Percentiles rank a stretch among this genome's conserved stretches.
These are phyloP conservation scores for Austroboletus novae-zelandiae DNA, from an alignment of 1,284 basidiomycete genomes.

Conservation along the genomic window DNA sequence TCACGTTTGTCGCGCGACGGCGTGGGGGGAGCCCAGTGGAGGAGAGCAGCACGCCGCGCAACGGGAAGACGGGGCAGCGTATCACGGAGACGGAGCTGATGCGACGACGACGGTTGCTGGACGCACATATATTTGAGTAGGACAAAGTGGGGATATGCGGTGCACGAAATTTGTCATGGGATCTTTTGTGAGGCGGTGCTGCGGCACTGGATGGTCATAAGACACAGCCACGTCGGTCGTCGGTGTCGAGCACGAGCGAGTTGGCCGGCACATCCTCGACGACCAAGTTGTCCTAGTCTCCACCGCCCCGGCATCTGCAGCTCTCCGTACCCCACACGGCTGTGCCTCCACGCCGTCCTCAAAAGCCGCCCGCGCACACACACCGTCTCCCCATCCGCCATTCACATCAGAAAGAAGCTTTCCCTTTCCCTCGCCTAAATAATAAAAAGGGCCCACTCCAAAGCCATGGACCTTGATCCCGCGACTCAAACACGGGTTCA, in stretches of 20 bases:
- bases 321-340: constrained; percentile 11
- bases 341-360: constrained; percentile 11
- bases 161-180: constrained; percentile 1
- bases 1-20: constrained; percentile 69
- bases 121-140: constrained; percentile 51
- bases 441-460: constrained; percentile 33
- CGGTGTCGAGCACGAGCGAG: constrained; percentile 17
- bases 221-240: constrained; percentile 32
- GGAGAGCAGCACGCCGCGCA: constrained; percentile 34
- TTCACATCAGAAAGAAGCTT: constrained; percentile 37
- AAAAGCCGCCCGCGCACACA: too few relatives aligned
- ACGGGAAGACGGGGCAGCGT: constrained; percentile 57
- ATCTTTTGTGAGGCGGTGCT: constrained; percentile 26
- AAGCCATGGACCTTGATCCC: constrained; percentile 31
- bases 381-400: too few relatives aligned
- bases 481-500: constrained; percentile 33
- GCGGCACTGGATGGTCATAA: constrained; percentile 34
- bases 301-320: constrained; percentile 14
- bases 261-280: constrained; percentile 8
- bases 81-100: constrained; percentile 79
- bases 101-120: constrained; percentile 68
- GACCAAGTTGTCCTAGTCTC: background rate
- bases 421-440: constrained; percentile 36
- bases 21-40: constrained; percentile 28
- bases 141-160: background rate